Evolutionary conservation across 805 yeast genomes (phyloP).

Genomic region (Saccharomycopsis oosterbeekiorum): DNA sequence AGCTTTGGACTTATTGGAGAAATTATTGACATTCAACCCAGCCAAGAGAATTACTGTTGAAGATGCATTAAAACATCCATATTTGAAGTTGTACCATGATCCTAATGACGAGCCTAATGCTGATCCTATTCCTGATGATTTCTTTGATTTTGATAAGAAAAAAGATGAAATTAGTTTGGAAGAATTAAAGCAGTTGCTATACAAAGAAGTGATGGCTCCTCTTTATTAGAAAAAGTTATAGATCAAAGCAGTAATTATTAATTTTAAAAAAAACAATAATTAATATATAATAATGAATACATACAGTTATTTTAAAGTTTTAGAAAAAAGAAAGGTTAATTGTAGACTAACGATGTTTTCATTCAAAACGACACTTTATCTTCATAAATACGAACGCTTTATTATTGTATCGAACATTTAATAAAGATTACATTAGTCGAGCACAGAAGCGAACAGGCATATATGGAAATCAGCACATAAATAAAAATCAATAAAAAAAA

Average conservation of each 20-base stretch:
- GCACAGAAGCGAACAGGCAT: no score
- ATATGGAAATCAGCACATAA: no score
- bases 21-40: conserved; percentile 64
- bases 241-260: neutral
- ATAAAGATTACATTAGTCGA: no score
- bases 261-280: neutral
- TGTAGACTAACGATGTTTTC: neutral
- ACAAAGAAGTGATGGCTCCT: conserved; percentile 65
- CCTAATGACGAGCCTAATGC: conserved; percentile 61
- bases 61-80: conserved; percentile 69
- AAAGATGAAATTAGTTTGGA: conserved; percentile 70
- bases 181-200: conserved; percentile 69
- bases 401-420: no score
- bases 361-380: no score
- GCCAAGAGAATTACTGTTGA: conserved; percentile 63
- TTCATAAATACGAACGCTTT: no score
- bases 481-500: no score
- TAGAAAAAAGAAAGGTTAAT: neutral
- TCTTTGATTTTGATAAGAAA: conserved; percentile 78
- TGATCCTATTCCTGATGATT: conserved; percentile 71
- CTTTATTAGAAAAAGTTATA: conserved; percentile 2
- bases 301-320: neutral
- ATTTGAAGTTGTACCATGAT: conserved; percentile 56
- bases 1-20: conserved; percentile 56
- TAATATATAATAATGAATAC: neutral